Percentiles rank a stretch among this genome's conserved stretches.
Evolutionary conservation across 352 stramenopile genomes (phyloP).

Genomic region (Globisporangium paroecandrum): DNA sequence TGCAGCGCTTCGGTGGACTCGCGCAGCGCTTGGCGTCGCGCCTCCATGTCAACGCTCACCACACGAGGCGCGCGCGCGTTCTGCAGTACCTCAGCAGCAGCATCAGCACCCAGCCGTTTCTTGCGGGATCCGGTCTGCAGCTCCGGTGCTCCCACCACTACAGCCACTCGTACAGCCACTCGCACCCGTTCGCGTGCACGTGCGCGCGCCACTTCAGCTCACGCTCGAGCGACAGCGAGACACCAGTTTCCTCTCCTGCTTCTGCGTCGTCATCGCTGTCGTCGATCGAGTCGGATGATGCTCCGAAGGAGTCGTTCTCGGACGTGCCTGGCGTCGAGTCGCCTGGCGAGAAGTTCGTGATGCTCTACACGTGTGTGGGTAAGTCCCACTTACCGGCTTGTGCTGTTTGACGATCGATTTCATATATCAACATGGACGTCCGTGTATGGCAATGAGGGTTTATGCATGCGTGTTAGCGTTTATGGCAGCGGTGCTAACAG

Average conservation of each 20-base stretch:
- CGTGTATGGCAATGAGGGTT: background rate
- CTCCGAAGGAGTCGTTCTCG: slow-evolving; percentile 15
- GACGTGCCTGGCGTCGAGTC: slow-evolving; percentile 68
- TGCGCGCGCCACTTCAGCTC: slow-evolving; percentile 7
- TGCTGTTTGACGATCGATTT: background rate
- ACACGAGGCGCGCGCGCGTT: background rate
- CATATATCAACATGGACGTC: background rate
- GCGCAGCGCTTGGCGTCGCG: slow-evolving; percentile 1
- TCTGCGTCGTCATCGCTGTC: background rate
- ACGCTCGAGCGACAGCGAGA: slow-evolving; percentile 3
- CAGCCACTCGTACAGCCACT: background rate
- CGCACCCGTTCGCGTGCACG: slow-evolving; percentile 2
- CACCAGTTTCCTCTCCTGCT: background rate
- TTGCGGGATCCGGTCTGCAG: background rate
- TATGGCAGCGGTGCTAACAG: slow-evolving; percentile 4
- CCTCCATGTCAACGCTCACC: background rate
- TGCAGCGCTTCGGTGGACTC: background rate
- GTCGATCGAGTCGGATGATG: background rate
- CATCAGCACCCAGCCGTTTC: background rate
- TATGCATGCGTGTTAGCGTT: background rate
- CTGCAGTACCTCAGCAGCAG: background rate
- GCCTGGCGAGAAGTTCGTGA: slow-evolving; percentile 93
- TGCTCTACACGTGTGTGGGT: slow-evolving; percentile 96
- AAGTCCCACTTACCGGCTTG: background rate
- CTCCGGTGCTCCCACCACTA: background rate